Evolutionary conservation across 2,329 filamentous ascomycete genomes (phyloP), one percentile per base, ranked within the genome.

Genomic region (Metarhizium sp.): DNA sequence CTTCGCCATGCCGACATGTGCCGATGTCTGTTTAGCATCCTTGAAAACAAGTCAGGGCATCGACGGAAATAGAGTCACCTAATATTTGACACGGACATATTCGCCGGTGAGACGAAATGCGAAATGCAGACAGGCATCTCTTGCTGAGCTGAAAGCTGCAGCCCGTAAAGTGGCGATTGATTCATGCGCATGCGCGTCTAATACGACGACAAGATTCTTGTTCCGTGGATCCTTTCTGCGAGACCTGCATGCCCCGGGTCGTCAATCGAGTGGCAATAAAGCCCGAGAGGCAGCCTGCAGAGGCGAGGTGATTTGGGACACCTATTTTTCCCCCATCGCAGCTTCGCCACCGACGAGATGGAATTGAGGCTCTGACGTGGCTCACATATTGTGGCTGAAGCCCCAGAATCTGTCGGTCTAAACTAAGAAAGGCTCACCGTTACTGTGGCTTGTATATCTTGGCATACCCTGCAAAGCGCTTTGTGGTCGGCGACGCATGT

Each of bases 291-390:
- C 55, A 59, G 52, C 59, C 54, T 32, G 46, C 55, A 49, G 32
- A 54, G 49, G 16, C 47, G 47, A 55, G 30, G 60, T 20, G 20
- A 52, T 51, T 40, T 47, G 32, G 32, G 42, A n/a, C 45, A 51
- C 2, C 25, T 25, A 25, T 25, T 25, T 25, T 4, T 47, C 3
- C 10, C 10, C 10, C 32, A 25, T 2, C 10, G 18, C n/a, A 63
- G 65, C 72, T 73, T 67, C 71, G 72, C 73, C 72, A 74, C 71
- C 67, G 55, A 57, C 58, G 55, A 58, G 58, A 60, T 34, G 38
- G 40, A 48, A 45, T 53, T 61, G 54, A 52, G 52, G 59, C 51
- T 58, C 58, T 72, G 73, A 75, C 74, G 74, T 76, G 73, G 72
- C 74, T 72, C 59, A 55, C 63, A 57, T 61, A 61, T 59, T 66